A percentile compares a stretch with the other conserved stretches of the same genome.
These are phyloP conservation scores for Hericium rajendrae DNA, from an alignment of 768 basidiomycete genomes.

Conservation along the genomic window DNA sequence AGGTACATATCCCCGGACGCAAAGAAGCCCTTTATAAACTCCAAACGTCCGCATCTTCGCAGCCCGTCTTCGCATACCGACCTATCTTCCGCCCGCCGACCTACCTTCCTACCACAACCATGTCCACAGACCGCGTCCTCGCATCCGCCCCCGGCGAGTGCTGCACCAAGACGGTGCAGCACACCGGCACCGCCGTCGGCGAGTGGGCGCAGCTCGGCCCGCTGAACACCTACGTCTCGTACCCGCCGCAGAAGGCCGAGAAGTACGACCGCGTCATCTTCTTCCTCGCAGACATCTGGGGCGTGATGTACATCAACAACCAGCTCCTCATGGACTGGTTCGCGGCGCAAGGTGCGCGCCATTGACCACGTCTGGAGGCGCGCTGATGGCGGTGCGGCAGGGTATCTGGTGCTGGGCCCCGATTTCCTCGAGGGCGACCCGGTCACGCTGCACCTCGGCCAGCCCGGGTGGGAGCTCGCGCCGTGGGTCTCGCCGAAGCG, in stretches of 20 bases:
- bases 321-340: not conserved
- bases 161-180: not conserved
- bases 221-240: not conserved
- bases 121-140: not conserved
- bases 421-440: conserved; percentile 61
- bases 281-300: not conserved
- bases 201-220: not conserved
- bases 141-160: not conserved
- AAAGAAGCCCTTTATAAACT: too few species aligned
- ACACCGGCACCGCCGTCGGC: not conserved
- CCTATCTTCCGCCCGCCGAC: too few species aligned
- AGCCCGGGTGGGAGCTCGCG: conserved; percentile 27
- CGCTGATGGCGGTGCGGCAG: conserved; percentile 20
- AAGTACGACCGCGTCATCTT: not conserved
- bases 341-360: not conserved
- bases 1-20: too few species aligned
- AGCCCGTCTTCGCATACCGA: too few species aligned
- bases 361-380: not conserved
- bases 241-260: not conserved
- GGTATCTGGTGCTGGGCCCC: conserved; percentile 47
- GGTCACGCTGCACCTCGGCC: conserved; percentile 29
- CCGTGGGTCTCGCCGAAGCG: conserved; percentile 33
- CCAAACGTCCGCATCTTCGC: too few species aligned
- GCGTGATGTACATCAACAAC: not conserved
- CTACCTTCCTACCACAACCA: not conserved